Evolutionary conservation across 352 stramenopile species (phyloP).

Genomic region (Lagenidium sp.): DNA sequence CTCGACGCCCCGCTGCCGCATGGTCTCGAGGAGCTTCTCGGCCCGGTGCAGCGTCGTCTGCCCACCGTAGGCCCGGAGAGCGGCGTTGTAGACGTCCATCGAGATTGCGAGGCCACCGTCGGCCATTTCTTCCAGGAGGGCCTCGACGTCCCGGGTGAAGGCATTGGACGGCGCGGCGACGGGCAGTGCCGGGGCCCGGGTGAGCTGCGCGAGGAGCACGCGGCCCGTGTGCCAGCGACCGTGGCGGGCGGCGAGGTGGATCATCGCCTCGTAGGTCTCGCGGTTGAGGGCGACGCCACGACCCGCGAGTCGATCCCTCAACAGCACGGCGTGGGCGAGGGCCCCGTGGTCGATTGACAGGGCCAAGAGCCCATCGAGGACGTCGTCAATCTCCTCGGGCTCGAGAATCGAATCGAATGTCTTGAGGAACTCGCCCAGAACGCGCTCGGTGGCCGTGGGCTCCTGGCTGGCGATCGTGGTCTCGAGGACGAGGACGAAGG

Average conservation of each 20-base stretch:
- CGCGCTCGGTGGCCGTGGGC: conserved; percentile 34
- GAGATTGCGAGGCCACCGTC: conserved; percentile 23
- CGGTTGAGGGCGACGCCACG: conserved; percentile 20
- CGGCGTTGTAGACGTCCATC: conserved; percentile 48
- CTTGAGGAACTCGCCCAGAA: conserved; percentile 33
- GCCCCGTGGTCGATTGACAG: conserved; percentile 28
- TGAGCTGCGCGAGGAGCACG: conserved; percentile 36
- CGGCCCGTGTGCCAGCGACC: conserved; percentile 49
- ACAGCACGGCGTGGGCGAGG: conserved; percentile 44
- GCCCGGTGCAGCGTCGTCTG: conserved; percentile 27
- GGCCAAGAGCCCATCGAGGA: conserved; percentile 31
- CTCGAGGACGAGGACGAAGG: conserved; percentile 36
- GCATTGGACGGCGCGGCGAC: conserved; percentile 21
- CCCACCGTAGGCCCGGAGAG: conserved; percentile 43
- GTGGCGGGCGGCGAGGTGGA: conserved; percentile 36
- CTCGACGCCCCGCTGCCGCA: conserved; percentile 23
- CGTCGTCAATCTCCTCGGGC: conserved; percentile 24
- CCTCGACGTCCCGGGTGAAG: conserved; percentile 40
- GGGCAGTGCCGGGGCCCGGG: conserved; percentile 22
- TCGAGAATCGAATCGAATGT: conserved; percentile 18
- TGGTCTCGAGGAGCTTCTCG: conserved; percentile 25
- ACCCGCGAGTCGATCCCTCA: conserved; percentile 37
- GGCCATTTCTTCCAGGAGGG: conserved; percentile 41
- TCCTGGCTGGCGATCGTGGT: conserved; percentile 42
- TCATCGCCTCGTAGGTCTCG: conserved; percentile 27